Percentiles rank a stretch among this genome's conserved stretches.
phyloP scores from a whole-genome alignment of 2,329 filamentous ascomycete species.

The Beauveria sp. region DNA sequence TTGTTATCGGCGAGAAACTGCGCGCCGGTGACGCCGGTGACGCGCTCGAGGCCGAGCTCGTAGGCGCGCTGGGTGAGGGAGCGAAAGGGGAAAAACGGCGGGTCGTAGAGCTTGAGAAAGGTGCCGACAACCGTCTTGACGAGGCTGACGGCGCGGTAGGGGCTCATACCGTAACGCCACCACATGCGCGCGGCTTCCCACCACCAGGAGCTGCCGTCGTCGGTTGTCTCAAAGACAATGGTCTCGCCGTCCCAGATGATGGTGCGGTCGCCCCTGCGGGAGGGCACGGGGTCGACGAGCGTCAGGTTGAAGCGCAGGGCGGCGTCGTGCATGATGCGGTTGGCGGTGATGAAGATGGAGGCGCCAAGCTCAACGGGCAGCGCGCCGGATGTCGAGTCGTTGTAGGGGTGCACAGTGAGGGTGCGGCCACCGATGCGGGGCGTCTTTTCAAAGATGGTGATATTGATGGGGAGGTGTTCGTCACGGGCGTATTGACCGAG shows the following conservation, averaged over 20 bases:
- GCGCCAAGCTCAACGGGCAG: slow-evolving; percentile 79
- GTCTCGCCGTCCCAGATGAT: slow-evolving; percentile 77
- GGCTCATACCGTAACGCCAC: slow-evolving; percentile 79
- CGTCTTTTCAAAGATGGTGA: slow-evolving; percentile 82
- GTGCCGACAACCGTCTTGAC: slow-evolving; percentile 63
- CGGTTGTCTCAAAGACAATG: slow-evolving; percentile 62
- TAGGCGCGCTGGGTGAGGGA: slow-evolving; percentile 63
- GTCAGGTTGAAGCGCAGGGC: slow-evolving; percentile 63
- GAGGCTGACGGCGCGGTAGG: slow-evolving; percentile 63
- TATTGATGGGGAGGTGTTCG: slow-evolving; percentile 56
- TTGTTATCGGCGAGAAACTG: slow-evolving; percentile 62
- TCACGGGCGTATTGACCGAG: slow-evolving; percentile 62
- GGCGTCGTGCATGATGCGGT: slow-evolving; percentile 73
- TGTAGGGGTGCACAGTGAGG: slow-evolving; percentile 73
- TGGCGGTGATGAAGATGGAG: slow-evolving; percentile 82
- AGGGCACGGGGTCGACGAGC: slow-evolving; percentile 36
- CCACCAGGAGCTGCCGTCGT: slow-evolving; percentile 56
- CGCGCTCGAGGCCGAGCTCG: slow-evolving; percentile 57
- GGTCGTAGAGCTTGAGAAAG: slow-evolving; percentile 75
- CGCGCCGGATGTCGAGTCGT: slow-evolving; percentile 43
- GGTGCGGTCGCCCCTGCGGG: slow-evolving; percentile 47
- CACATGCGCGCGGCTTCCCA: slow-evolving; percentile 73
- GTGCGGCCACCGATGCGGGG: slow-evolving; percentile 75
- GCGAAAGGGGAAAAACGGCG: slow-evolving; percentile 75
- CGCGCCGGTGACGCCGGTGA: slow-evolving; percentile 64